phyloP scores from a whole-genome alignment of 192 early-diverging fungal species.

The Coemansia pectinata region DNA sequence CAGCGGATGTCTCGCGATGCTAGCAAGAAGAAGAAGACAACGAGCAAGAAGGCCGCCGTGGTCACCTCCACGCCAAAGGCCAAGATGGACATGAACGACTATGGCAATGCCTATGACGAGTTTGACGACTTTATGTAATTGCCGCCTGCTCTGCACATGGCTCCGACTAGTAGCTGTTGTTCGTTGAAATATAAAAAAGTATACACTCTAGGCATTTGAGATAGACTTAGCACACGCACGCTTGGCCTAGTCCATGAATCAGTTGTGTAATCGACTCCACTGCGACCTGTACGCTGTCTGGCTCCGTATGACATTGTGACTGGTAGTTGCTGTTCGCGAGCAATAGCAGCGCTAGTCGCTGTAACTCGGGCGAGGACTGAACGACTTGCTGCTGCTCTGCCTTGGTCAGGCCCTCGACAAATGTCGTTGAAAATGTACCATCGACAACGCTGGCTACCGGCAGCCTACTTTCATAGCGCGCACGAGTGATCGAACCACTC shows the following conservation, averaged over 20 bases:
- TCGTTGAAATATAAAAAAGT: background rate
- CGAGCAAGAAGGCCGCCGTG: slow-evolving; percentile 49
- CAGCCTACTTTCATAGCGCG: slow-evolving; percentile 2
- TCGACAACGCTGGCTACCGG: slow-evolving; percentile 14
- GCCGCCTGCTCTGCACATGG: background rate
- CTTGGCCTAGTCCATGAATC: slow-evolving; percentile 9
- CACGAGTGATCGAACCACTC: slow-evolving; percentile 9
- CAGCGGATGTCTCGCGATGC: slow-evolving; percentile 63
- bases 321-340: background rate
- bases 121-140: slow-evolving; percentile 64
- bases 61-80: slow-evolving; percentile 27
- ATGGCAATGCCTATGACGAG: slow-evolving; percentile 58
- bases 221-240: slow-evolving; percentile 6
- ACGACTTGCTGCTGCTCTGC: slow-evolving; percentile 37
- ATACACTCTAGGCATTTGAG: background rate
- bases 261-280: slow-evolving; percentile 12
- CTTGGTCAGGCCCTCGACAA: slow-evolving; percentile 15
- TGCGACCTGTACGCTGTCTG: background rate
- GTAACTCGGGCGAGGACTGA: slow-evolving; percentile 18
- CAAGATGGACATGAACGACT: slow-evolving; percentile 54
- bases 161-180: background rate
- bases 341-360: slow-evolving; percentile 4
- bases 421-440: slow-evolving; percentile 21
- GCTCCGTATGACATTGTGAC: background rate
- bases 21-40: slow-evolving; percentile 71